Evolutionary conservation across 192 early-diverging fungal genomes (phyloP).

Genomic region (Haplosporangium gracile): DNA sequence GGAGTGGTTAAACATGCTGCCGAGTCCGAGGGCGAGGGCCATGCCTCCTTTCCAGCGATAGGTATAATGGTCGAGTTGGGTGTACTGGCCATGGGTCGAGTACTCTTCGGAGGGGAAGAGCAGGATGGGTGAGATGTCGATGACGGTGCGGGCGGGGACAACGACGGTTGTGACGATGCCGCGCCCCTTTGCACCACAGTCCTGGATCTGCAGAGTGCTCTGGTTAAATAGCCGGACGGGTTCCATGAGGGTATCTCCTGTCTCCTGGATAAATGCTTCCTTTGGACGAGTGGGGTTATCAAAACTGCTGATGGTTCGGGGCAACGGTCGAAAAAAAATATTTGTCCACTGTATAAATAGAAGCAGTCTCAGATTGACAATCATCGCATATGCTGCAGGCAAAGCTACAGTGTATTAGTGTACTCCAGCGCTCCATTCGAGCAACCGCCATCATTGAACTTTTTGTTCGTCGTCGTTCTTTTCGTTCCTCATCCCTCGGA

Average conservation of each 20-base stretch:
- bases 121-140: conserved; percentile 73
- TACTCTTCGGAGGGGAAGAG: conserved; percentile 69
- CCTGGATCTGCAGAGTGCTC: conserved; percentile 59
- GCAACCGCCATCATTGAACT: neutral
- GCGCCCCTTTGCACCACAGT: conserved; percentile 66
- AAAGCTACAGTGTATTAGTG: neutral
- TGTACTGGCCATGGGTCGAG: conserved; percentile 66
- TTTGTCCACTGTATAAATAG: neutral
- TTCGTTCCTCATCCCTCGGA: neutral
- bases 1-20: conserved; percentile 78
- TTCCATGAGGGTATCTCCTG: conserved; percentile 29
- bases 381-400: neutral
- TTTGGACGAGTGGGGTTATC: too few relatives aligned
- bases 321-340: neutral
- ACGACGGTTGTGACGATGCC: conserved; percentile 65
- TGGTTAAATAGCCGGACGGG: conserved; percentile 40
- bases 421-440: conserved; percentile 12
- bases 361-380: neutral
- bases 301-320: too few relatives aligned
- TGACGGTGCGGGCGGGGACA: conserved; percentile 57
- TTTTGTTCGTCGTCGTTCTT: neutral
- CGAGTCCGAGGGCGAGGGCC: conserved; percentile 74
- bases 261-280: neutral
- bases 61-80: conserved; percentile 74
- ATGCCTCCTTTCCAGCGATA: conserved; percentile 73